phyloP scores from a whole-genome alignment of 768 basidiomycete genomes.

The Sarcodon aspratus region DNA sequence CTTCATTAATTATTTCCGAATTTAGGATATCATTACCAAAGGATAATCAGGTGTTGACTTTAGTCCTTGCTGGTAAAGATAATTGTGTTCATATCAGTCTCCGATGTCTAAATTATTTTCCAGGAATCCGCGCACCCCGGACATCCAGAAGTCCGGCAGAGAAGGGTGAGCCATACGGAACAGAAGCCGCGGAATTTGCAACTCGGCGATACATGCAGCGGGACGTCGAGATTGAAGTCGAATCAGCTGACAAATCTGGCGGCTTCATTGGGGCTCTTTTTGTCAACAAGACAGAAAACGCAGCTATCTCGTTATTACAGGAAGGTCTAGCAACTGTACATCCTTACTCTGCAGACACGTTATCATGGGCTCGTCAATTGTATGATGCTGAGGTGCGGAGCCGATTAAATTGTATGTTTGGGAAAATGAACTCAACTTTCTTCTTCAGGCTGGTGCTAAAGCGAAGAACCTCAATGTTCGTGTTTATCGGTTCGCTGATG shows the following conservation, averaged over 20 bases:
- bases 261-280: conserved; percentile 91
- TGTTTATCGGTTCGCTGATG: background rate
- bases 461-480: conserved; percentile 58
- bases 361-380: conserved; percentile 72
- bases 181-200: conserved; percentile 73
- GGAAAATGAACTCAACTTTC: background rate
- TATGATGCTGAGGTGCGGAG: conserved; percentile 68
- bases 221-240: conserved; percentile 89
- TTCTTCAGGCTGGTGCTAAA: conserved; percentile 70
- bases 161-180: conserved; percentile 82
- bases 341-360: conserved; percentile 72
- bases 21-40: conserved; percentile 71
- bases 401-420: background rate
- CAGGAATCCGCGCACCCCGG: conserved; percentile 86
- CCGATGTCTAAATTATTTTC: background rate
- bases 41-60: conserved; percentile 86
- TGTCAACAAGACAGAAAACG: conserved; percentile 79
- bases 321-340: conserved; percentile 89
- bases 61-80: conserved; percentile 72
- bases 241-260: conserved; percentile 85
- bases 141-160: conserved; percentile 72
- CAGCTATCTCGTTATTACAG: conserved; percentile 67
- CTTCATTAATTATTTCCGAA: background rate
- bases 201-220: conserved; percentile 82
- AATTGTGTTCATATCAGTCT: background rate